Evolutionary conservation across 768 basidiomycete genomes (phyloP), one percentile per base, ranked within the genome.

Genomic region (Rhodosporidiobolus sp.): DNA sequence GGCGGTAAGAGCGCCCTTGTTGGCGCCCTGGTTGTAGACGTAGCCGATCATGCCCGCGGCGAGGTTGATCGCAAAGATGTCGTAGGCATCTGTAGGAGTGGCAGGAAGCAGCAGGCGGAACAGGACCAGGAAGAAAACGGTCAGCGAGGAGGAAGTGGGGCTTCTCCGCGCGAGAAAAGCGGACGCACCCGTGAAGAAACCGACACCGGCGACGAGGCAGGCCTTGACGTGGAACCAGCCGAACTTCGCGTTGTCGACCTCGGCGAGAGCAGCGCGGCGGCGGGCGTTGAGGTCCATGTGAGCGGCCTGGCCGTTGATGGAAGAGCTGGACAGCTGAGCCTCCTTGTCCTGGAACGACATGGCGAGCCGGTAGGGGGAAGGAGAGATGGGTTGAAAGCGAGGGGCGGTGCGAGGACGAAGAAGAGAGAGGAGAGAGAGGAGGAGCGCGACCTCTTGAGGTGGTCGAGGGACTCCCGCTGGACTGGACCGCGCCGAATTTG

Each of bases 31-130:
- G 53, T 87, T 86, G 78, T 94, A 94, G 67, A 93, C 88, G 78
- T 88, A 90, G 34, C 89, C 90, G 67, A 95, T 82, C 91, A 94
- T 94, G 0, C 84, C 84, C 0, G 89, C 87, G 0, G 87, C 91
- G 56, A 94, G 90, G 80, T 88, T 91, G 82, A 94, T 94, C 14
- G 90, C 90, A 77, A 94, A 95, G 71, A 94, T 88, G 72, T 92
- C 91, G 77, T 91, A 91, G 69, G 77, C 76, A 50, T 75, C 74
- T 60, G 24, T 26, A 16, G 45, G 20, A 34, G 35, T n/a, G n/a
- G n/a, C n/a, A n/a, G n/a, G n/a, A n/a, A n/a, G n/a, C n/a, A n/a
- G n/a, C n/a, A n/a, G n/a, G n/a, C n/a, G n/a, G n/a, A n/a, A n/a
- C n/a, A n/a, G n/a, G n/a, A n/a, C n/a, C n/a, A 52, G 34, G 26